Evolutionary conservation across 805 yeast genomes (phyloP), one percentile per base, ranked within the genome.

Genomic region (Saccharomycopsis fibuligera): DNA sequence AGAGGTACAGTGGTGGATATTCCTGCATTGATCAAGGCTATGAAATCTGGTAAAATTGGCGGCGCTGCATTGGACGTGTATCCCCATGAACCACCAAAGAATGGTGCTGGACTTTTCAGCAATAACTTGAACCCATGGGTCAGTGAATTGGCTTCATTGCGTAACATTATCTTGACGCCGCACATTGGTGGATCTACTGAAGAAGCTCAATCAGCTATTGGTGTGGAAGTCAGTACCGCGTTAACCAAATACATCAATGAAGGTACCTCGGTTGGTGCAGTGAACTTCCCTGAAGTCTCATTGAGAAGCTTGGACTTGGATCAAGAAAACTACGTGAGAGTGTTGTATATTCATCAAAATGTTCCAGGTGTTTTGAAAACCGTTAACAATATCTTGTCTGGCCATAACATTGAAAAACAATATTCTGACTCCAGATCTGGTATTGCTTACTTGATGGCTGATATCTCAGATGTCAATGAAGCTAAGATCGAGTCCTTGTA

Each of bases 151-250:
- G 76, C 81, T 58, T 71, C 85, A 9, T 76, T 89, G 65, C 81
- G 90, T 70, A 93, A 93, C 69, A 80, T 91, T 54, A 89, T 93
- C 57, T 76, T 93, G 62, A 83, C 98, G 48, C 99, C 99, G 30
- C 99, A 93, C 65, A 93, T 93, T 59, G 99, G 99, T 70, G 99
- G 99, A 58, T 89, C 97, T 45, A 93, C 99, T 42, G 98, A 91
- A 69, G 99, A 93, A 74, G 99, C 99, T 35, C 99, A 93, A 76
- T 77, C 86, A 49, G 96, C 98, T 36, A 93, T 93, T 63, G 99
- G 99, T 71, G 74, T 91, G 53, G 99, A 93, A 73, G 99, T 93
- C 54, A 87, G 83, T 53, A 74, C 84, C 41, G 81, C 96, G 35
- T 75, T 93, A 61, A 75, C 90, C 56, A 87, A 86, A 65, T 93